These are phyloP conservation scores for Eudorina sp. DNA, from an alignment of 139 green algal genomes.

Conservation along the genomic window DNA sequence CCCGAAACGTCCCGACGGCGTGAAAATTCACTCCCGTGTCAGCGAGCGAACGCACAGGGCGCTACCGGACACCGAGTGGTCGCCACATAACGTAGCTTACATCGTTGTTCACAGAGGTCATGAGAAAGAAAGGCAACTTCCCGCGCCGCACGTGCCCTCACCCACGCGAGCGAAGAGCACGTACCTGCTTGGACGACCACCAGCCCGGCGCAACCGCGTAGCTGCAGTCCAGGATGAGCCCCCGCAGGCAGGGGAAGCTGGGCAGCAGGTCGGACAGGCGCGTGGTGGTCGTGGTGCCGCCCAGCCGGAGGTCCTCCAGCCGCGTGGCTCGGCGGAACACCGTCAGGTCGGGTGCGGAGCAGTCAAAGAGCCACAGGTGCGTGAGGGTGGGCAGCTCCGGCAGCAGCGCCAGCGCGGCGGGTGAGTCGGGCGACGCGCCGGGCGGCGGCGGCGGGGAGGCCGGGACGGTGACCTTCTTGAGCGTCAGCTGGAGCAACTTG, in stretches of 20 bases:
- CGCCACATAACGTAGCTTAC: too few relatives aligned
- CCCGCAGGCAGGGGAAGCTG: not conserved
- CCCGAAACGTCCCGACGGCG: too few relatives aligned
- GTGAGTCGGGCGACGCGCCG: too few relatives aligned
- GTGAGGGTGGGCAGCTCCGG: constrained; percentile 26
- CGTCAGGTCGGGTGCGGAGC: constrained; percentile 23
- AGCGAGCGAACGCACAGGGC: too few relatives aligned
- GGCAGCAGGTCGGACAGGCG: constrained; percentile 25
- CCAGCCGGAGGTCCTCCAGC: constrained; percentile 38
- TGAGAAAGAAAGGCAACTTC: too few relatives aligned
- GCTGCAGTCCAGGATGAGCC: constrained; percentile 18
- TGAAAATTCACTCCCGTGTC: too few relatives aligned
- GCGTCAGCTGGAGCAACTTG: constrained; percentile 35
- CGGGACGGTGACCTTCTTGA: constrained; percentile 38
- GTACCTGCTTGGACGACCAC: not conserved
- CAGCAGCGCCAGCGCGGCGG: constrained; percentile 1
- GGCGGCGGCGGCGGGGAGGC: not conserved
- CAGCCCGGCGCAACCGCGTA: constrained; percentile 8
- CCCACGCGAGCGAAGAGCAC: too few relatives aligned
- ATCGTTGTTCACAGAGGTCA: too few relatives aligned
- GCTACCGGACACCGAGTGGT: too few relatives aligned
- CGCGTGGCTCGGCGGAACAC: constrained; percentile 24
- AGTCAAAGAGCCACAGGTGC: constrained; percentile 38
- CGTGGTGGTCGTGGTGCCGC: constrained; percentile 43
- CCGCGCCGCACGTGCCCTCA: too few relatives aligned